Evolutionary conservation across 305 asterid species (phyloP).

Genomic region (Fraxinus angustifolia): DNA sequence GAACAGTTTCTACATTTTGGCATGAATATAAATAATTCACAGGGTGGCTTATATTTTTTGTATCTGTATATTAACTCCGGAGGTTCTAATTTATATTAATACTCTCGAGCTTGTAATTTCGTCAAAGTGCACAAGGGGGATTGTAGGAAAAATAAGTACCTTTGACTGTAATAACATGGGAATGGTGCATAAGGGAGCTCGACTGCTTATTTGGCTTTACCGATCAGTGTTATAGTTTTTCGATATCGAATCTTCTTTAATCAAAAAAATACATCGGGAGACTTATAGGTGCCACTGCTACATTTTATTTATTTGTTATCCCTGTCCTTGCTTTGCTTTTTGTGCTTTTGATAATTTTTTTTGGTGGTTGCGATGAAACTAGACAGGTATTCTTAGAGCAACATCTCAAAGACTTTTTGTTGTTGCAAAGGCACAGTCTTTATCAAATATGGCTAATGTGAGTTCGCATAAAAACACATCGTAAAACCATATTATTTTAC

Average conservation of each 20-base stretch:
- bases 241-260: background rate
- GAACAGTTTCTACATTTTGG: background rate
- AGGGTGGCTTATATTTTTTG: background rate
- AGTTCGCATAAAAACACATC: conserved; percentile 28
- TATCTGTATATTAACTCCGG: background rate
- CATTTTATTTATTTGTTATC: background rate
- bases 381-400: conserved; percentile 59
- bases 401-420: conserved; percentile 39
- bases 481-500: conserved; percentile 15
- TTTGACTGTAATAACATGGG: background rate
- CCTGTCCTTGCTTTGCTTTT: background rate
- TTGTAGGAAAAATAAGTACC: background rate
- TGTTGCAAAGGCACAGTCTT: conserved; percentile 37
- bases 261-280: background rate
- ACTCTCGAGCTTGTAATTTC: background rate
- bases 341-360: conserved; percentile 20
- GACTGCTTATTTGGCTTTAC: background rate
- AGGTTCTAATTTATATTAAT: background rate
- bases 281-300: background rate
- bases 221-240: background rate
- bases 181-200: background rate
- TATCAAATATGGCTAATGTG: conserved; percentile 56
- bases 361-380: conserved; percentile 41
- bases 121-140: background rate
- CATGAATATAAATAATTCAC: background rate